A percentile compares a stretch with the other conserved stretches of the same genome.
Evolutionary conservation across 2,329 filamentous ascomycete species (phyloP).

Genomic region (Penicillium crustosum): DNA sequence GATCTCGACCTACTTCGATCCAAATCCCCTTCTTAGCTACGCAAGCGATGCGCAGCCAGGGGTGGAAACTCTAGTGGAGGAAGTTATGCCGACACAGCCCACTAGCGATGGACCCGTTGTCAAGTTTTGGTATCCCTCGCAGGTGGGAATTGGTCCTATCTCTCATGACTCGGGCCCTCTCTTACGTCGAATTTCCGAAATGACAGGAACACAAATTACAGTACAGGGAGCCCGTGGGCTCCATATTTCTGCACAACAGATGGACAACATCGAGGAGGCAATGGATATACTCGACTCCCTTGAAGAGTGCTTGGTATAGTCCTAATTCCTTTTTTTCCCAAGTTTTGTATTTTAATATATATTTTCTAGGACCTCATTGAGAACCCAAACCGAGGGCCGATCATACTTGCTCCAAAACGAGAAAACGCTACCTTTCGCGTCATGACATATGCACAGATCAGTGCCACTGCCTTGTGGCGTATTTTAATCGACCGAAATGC

Average conservation of each 20-base stretch:
- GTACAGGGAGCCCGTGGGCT: background rate
- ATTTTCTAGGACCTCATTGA: constrained; percentile 1
- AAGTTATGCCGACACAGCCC: background rate
- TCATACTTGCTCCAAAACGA: background rate
- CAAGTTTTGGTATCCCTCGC: background rate
- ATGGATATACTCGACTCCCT: background rate
- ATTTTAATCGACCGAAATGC: background rate
- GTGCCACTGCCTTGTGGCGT: background rate
- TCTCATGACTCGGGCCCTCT: background rate
- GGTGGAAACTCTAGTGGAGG: background rate
- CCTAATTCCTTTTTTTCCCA: background rate
- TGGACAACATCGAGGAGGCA: background rate
- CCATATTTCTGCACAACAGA: background rate
- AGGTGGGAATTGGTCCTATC: background rate
- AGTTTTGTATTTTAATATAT: background rate
- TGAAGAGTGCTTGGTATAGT: constrained; percentile 5
- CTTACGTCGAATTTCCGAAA: background rate
- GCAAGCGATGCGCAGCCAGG: background rate
- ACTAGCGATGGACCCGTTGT: background rate
- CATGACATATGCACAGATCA: background rate
- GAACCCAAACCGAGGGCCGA: background rate
- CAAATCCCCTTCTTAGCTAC: background rate
- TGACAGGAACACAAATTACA: background rate
- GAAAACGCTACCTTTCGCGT: background rate
- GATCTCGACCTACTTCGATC: background rate